Conservation (phyloP, 805 yeast genomes). For the Ogataea allantospora region DNA sequence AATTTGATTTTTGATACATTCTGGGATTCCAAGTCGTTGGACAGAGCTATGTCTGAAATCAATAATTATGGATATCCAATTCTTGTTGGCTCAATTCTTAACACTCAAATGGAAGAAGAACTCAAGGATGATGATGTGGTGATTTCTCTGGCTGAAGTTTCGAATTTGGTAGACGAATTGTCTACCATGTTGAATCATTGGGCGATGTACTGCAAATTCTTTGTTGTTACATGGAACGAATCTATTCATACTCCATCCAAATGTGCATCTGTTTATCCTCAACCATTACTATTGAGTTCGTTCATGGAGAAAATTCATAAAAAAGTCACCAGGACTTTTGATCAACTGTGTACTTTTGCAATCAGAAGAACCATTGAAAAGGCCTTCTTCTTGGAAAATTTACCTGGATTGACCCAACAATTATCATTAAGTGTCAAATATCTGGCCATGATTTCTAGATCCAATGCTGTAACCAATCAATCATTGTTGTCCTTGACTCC, state of each 20-base stretch:
- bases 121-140: constrained; percentile 18
- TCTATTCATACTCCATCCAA: constrained; percentile 29
- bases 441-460: constrained; percentile 22
- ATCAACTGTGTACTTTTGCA: constrained; percentile 60
- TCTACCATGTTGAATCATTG: constrained; percentile 80
- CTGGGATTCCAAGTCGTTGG: constrained; percentile 67
- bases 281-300: constrained; percentile 50
- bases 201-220: constrained; percentile 74
- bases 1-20: constrained; percentile 86
- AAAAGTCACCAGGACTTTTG: constrained; percentile 60
- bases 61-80: constrained; percentile 52
- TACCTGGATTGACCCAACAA: constrained; percentile 53
- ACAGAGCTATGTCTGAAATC: constrained; percentile 53
- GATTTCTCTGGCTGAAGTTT: constrained; percentile 59
- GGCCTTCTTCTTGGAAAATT: constrained; percentile 74
- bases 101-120: constrained; percentile 26
- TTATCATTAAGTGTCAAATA: constrained; percentile 30
- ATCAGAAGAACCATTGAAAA: constrained; percentile 77
- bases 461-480: constrained; percentile 18
- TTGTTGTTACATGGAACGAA: constrained; percentile 65
- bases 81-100: constrained; percentile 36
- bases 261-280: constrained; percentile 42
- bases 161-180: constrained; percentile 66
- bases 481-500: constrained; percentile 35
- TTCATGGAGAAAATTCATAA: constrained; percentile 54